Base-by-base conservation (phyloP, 805 yeast genomes). In the Candida hungchunana region DNA sequence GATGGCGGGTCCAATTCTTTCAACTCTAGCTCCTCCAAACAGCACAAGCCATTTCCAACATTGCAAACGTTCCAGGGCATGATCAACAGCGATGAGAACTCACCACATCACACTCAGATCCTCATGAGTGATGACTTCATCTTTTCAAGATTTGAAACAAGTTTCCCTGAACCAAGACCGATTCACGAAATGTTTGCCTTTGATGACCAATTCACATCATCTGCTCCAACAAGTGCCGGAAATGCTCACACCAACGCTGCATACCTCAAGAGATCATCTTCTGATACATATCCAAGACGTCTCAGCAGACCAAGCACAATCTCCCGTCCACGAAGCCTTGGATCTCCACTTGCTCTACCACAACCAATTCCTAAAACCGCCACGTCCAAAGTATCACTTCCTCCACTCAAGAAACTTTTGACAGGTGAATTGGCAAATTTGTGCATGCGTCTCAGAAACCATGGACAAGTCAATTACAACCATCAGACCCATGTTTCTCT, bases 111-210 rank as follows among this genome's bases (percentile, higher is more conserved):
- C 3, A 20, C 26, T 16, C 8, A 29, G 25, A 13, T 34, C 7
- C 26, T 37, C 29, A 7, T 25, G 27, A 41, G 44, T 29, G 44
- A 41, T 16, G 44, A 41, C 22, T 28, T 37, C 18, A 24, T 42
- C 10, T 24, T 47, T 1, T 35, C 47, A 12, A 41, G 40, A 11
- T 38, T 47, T 15, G 50, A 45, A 14, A 40, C 44, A 11, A 47
- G 39, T 32, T 44, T 44, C 26, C 48, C 53, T 11, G 51, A 45
- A 7, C 42, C 48, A 7, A 43, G 29, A 15, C 46, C 54, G 11
- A 19, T 42, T 4, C 32, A 31, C 18, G 53, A 47, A 4, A 10
- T 44, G 11, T 46, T 50, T 22, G 47, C 34, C 3, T 20, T 38
- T n/a, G 44, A 38, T 7, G 44, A 36, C 10, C 18, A 29, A n/a